phyloP scores from a whole-genome alignment of 345 rosid genomes.

The Aquilaria yunnanensis region DNA sequence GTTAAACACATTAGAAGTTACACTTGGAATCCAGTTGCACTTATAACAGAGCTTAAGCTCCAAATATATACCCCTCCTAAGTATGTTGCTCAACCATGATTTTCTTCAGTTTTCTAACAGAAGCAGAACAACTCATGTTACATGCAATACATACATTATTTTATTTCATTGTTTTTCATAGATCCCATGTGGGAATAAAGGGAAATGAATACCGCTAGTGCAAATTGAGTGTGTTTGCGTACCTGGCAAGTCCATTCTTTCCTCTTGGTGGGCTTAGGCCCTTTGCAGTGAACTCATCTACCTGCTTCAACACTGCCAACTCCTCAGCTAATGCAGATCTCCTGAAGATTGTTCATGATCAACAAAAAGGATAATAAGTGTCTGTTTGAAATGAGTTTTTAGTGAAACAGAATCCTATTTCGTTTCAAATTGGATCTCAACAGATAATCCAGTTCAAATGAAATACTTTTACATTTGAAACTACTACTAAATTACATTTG shows the following conservation, averaged over 20 bases:
- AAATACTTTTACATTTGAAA: too few relatives aligned
- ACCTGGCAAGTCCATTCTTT: slow-evolving; percentile 92
- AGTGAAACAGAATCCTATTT: too few relatives aligned
- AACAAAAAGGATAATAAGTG: slow-evolving; percentile 5
- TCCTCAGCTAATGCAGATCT: slow-evolving; percentile 96
- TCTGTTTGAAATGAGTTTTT: too few relatives aligned
- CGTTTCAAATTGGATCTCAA: too few relatives aligned
- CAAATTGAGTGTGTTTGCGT: slow-evolving; percentile 10
- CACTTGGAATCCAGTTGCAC: too few relatives aligned
- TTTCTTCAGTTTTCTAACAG: too few relatives aligned
- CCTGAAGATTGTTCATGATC: slow-evolving; percentile 30
- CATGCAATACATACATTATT: slow-evolving; percentile 1
- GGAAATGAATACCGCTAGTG: background rate
- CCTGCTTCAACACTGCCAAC: slow-evolving; percentile 82
- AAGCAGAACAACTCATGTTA: background rate
- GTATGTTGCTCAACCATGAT: too few relatives aligned
- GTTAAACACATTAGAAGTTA: slow-evolving; percentile 9
- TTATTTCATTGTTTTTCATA: background rate
- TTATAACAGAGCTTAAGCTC: too few relatives aligned
- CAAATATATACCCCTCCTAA: too few relatives aligned
- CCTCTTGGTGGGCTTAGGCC: slow-evolving; percentile 93
- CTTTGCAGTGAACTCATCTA: slow-evolving; percentile 79
- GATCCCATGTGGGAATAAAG: background rate
- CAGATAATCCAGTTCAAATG: too few relatives aligned
- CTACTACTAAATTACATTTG: too few relatives aligned